Evolutionary conservation across 2,329 filamentous ascomycete species (phyloP).

Genomic region (Lachnellula arida): DNA sequence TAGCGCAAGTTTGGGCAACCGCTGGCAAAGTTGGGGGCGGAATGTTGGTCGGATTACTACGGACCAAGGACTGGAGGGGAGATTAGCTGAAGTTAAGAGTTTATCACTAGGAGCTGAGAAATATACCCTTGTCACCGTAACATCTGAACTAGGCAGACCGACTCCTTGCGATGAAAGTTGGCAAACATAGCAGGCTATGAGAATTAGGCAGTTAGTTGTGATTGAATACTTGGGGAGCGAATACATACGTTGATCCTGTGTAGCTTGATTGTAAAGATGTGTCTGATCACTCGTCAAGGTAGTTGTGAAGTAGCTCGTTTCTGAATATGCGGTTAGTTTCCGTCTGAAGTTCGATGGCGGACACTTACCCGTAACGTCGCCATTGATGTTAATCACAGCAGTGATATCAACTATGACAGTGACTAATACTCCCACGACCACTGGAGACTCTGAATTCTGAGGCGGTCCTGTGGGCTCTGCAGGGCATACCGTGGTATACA

Average conservation of each 20-base stretch:
- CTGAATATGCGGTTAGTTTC: neutral
- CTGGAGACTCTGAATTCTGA: neutral
- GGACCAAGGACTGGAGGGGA: neutral
- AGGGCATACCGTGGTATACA: conserved; percentile 15
- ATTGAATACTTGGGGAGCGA: neutral
- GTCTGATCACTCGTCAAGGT: conserved; percentile 7
- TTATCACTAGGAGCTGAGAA: neutral
- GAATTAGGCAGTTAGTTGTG: neutral
- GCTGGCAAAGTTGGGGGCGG: neutral
- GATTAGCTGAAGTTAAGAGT: neutral
- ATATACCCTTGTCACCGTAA: conserved; percentile 7
- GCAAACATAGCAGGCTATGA: conserved; percentile 9
- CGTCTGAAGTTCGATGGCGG: neutral
- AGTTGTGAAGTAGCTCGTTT: conserved; percentile 7
- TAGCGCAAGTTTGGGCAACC: neutral
- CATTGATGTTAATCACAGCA: neutral
- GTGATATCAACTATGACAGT: conserved; percentile 9
- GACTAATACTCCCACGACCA: conserved; percentile 8
- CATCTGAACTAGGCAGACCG: conserved; percentile 7
- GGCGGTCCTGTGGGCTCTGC: neutral
- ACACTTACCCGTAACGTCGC: neutral
- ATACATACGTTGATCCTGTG: conserved; percentile 3
- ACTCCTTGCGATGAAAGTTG: conserved; percentile 5
- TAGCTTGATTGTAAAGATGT: conserved; percentile 3
- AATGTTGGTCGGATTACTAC: neutral